Conservation (phyloP, 768 basidiomycete genomes). For the Suillus weaverae region DNA sequence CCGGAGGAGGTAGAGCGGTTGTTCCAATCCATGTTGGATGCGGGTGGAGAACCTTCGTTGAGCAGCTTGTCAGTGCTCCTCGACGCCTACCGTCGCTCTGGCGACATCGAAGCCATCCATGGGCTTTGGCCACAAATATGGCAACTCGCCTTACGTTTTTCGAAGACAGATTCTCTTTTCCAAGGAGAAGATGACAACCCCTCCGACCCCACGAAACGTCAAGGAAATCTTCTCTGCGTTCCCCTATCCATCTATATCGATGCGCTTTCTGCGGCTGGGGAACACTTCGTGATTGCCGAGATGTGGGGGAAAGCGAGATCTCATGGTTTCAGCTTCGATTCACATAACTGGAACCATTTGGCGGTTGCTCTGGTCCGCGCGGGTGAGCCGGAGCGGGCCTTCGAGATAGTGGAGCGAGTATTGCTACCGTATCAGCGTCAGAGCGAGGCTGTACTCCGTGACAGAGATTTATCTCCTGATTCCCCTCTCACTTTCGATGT, state of each 20-base stretch:
- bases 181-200: slow-evolving; percentile 18
- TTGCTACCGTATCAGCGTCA: slow-evolving; percentile 58
- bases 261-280: slow-evolving; percentile 61
- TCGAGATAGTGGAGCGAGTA: slow-evolving; percentile 77
- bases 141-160: slow-evolving; percentile 50
- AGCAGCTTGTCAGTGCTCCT: slow-evolving; percentile 64
- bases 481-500: slow-evolving; percentile 43
- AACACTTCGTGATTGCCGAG: slow-evolving; percentile 58
- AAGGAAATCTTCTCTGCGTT: slow-evolving; percentile 62
- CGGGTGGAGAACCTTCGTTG: slow-evolving; percentile 59
- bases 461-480: slow-evolving; percentile 33
- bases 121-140: slow-evolving; percentile 71
- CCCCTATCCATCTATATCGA: slow-evolving; percentile 85
- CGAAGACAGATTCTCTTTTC: slow-evolving; percentile 36
- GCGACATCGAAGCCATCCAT: slow-evolving; percentile 53
- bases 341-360: slow-evolving; percentile 91
- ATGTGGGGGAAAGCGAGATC: slow-evolving; percentile 66
- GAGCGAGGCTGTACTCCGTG: slow-evolving; percentile 19
- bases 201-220: slow-evolving; percentile 25
- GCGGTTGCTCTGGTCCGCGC: slow-evolving; percentile 73
- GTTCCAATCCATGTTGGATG: slow-evolving; percentile 51
- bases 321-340: slow-evolving; percentile 75
- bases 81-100: slow-evolving; percentile 65
- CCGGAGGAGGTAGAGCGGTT: slow-evolving; percentile 58
- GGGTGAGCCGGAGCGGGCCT: slow-evolving; percentile 80